These are phyloP conservation scores for Metarhizium guizhouense DNA, from an alignment of 2,329 filamentous ascomycete genomes.

Conservation along the genomic window DNA sequence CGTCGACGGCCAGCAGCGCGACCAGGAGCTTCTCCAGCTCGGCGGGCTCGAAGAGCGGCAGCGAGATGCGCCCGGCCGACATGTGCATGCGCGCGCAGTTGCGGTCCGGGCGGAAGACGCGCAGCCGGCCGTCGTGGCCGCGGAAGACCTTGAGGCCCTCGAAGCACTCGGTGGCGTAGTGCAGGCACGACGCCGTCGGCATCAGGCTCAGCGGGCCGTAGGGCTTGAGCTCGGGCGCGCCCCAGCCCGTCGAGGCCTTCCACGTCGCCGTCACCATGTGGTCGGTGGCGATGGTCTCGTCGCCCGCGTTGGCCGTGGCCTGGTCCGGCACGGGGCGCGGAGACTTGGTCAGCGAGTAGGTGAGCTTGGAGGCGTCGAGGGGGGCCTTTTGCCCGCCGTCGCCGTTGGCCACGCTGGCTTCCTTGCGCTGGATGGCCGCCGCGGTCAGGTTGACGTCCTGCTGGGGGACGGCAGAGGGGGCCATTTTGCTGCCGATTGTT, in stretches of 20 bases:
- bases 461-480: slow-evolving; percentile 34
- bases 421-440: slow-evolving; percentile 41
- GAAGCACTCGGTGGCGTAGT: slow-evolving; percentile 89
- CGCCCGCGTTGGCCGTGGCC: slow-evolving; percentile 34
- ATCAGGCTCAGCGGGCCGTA: slow-evolving; percentile 71
- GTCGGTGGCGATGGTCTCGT: slow-evolving; percentile 60
- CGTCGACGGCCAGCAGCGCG: slow-evolving; percentile 63
- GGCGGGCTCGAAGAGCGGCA: slow-evolving; percentile 62
- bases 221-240: slow-evolving; percentile 61
- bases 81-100: slow-evolving; percentile 59
- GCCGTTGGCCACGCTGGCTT: slow-evolving; percentile 26
- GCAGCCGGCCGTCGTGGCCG: slow-evolving; percentile 64
- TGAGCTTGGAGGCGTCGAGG: slow-evolving; percentile 55
- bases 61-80: slow-evolving; percentile 56
- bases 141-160: slow-evolving; percentile 79
- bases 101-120: slow-evolving; percentile 67
- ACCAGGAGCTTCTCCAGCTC: slow-evolving; percentile 68
- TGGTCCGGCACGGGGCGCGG: slow-evolving; percentile 45
- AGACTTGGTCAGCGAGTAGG: slow-evolving; percentile 39
- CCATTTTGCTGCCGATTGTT: slow-evolving; percentile 27
- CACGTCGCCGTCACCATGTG: slow-evolving; percentile 78
- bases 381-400: slow-evolving; percentile 41
- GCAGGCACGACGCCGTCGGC: slow-evolving; percentile 71
- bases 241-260: slow-evolving; percentile 60
- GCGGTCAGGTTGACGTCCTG: slow-evolving; percentile 44